These are phyloP conservation scores for Vigna unguiculata DNA, from an alignment of 306 rosid genomes.

Conservation along the genomic window DNA sequence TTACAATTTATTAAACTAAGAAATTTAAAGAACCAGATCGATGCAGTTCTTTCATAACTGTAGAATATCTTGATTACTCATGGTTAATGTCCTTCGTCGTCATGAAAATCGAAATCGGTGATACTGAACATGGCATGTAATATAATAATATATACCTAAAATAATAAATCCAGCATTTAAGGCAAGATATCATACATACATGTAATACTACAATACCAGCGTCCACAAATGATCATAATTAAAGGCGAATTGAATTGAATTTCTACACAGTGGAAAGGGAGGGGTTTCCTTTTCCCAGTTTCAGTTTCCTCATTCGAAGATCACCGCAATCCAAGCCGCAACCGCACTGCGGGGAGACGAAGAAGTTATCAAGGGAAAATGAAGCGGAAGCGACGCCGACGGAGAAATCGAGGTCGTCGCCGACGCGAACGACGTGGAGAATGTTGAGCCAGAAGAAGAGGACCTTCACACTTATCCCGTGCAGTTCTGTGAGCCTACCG, in stretches of 20 bases:
- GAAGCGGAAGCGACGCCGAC: constrained; percentile 82
- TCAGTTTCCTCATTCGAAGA: constrained; percentile 56
- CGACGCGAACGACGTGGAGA: constrained; percentile 68
- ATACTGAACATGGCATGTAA: neutral
- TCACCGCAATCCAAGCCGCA: constrained; percentile 73
- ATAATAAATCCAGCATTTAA: neutral
- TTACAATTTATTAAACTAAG: too few species aligned
- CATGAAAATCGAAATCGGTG: neutral
- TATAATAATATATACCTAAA: neutral
- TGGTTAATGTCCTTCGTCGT: neutral
- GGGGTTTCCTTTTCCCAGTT: constrained; percentile 50
- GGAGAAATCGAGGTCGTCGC: constrained; percentile 68
- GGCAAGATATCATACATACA: neutral
- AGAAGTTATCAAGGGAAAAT: constrained; percentile 71
- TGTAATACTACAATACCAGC: neutral
- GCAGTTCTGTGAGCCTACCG: constrained; percentile 58
- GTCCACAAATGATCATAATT: neutral
- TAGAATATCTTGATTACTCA: too few species aligned
- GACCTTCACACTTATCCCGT: constrained; percentile 80
- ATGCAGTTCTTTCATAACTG: too few species aligned
- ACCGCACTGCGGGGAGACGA: constrained; percentile 77
- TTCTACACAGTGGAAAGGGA: constrained; percentile 57
- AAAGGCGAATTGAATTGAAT: neutral
- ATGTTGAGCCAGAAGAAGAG: constrained; percentile 81
- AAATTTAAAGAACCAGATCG: too few species aligned